Evolutionary conservation across 2,329 filamentous ascomycete species (phyloP), one percentile per base, ranked within the genome.

Genomic region (Calonectria fujianensis): DNA sequence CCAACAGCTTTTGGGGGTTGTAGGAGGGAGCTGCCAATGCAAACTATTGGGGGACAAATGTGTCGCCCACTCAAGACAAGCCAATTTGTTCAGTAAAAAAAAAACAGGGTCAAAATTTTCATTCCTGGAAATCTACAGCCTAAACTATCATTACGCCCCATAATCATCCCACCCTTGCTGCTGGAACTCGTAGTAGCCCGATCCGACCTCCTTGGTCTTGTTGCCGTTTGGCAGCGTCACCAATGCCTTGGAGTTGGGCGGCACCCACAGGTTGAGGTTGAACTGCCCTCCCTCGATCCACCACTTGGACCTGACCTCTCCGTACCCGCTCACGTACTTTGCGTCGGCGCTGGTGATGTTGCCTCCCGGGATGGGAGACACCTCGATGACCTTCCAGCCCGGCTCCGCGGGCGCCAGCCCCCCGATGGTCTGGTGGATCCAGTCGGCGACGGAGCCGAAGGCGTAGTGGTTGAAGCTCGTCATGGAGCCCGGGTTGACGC

Each of bases 381-480:
- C 83, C 6, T 76, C 74, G 8, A 86, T 75, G 0, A 77, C 82
- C 78, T 85, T 86, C 84, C 86, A 88, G 0, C 86, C 86, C 0
- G 87, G 84, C 50, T 85, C 83, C 2, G 81, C 80, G 0, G 85
- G 85, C 0, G 82, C 82, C 0, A 89, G 78, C 0, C 87, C 88
- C 1, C 86, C 87, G 14, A 89, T 82, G 5, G 82, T 83, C 50
- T 83, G 81, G 72, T 89, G 86, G 32, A 89, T 84, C 86, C 87
- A 90, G 72, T 87, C 84, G 2, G 85, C 87, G 1, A 90, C 87
- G 0, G 86, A 86, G 0, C 88, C 87, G n/a, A 89, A 85, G 0
- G 88, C 85, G 69, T 89, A 90, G 75, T 90, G 88, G 39, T 89
- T 89, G 74, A 88, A 88, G 24, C 87, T 89, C 0, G 87, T 88